Evolutionary conservation across 2,329 filamentous ascomycete species (phyloP).

Genomic region (Exophiala mesophila): DNA sequence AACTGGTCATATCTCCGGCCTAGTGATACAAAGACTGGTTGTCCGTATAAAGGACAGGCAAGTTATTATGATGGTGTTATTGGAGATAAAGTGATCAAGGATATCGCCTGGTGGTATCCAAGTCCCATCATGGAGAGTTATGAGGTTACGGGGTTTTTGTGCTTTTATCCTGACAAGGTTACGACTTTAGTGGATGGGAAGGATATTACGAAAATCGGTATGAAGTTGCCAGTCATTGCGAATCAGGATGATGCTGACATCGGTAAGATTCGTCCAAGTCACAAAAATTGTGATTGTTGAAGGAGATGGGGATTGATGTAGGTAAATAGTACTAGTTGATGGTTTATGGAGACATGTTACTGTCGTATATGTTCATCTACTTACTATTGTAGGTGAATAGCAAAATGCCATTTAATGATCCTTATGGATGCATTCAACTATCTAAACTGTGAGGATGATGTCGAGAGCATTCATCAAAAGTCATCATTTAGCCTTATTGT

Average conservation of each 20-base stretch:
- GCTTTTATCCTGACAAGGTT: slow-evolving; percentile 28
- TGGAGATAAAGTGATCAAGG: slow-evolving; percentile 24
- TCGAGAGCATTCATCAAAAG: no score
- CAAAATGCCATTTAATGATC: no score
- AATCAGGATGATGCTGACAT: slow-evolving; percentile 2
- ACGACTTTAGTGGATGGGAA: slow-evolving; percentile 25
- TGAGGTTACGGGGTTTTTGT: slow-evolving; percentile 22
- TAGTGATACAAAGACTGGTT: slow-evolving; percentile 25
- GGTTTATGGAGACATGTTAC: no score
- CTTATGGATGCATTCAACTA: no score
- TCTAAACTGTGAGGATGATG: no score
- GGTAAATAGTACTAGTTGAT: no score
- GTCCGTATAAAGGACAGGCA: slow-evolving; percentile 27
- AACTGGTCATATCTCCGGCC: slow-evolving; percentile 22
- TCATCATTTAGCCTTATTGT: no score
- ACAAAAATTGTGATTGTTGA: background rate
- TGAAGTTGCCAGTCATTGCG: slow-evolving; percentile 2
- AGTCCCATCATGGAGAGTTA: slow-evolving; percentile 23
- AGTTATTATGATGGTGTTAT: slow-evolving; percentile 27
- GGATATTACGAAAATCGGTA: slow-evolving; percentile 21
- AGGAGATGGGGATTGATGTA: no score
- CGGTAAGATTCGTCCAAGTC: background rate
- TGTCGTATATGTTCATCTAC: no score
- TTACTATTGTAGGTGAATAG: no score
- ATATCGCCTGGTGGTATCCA: slow-evolving; percentile 27